These are phyloP conservation scores for Tricholoma bakamatsutake DNA, from an alignment of 768 basidiomycete genomes.

Conservation along the genomic window DNA sequence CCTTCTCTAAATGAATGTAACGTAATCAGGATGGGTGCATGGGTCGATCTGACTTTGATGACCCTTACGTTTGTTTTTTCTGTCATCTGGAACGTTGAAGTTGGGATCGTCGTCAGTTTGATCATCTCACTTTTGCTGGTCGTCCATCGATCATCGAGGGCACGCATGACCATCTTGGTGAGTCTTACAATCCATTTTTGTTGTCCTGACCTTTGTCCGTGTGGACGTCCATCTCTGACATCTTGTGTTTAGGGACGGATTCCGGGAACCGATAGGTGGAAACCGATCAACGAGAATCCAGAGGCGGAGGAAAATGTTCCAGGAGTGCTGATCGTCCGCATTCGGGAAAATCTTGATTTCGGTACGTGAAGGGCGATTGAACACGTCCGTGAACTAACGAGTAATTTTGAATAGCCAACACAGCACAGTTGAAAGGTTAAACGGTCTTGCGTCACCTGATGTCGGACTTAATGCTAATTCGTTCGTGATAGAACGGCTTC, in stretches of 20 bases:
- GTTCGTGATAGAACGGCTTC: constrained; percentile 54
- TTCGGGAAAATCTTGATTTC: constrained; percentile 89
- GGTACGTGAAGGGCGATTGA: constrained; percentile 37
- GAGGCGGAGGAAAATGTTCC: constrained; percentile 76
- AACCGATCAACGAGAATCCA: constrained; percentile 81
- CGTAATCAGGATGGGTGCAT: constrained; percentile 71
- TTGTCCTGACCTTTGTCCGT: background rate
- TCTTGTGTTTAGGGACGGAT: constrained; percentile 59
- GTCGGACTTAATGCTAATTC: background rate
- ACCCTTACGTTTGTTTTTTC: constrained; percentile 82
- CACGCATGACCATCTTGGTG: constrained; percentile 88
- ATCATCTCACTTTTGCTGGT: constrained; percentile 86
- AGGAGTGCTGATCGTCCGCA: constrained; percentile 82
- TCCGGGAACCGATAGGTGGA: constrained; percentile 87
- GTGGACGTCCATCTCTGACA: background rate
- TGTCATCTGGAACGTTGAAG: constrained; percentile 87
- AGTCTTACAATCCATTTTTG: constrained; percentile 11
- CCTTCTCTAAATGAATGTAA: background rate
- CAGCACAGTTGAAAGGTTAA: constrained; percentile 85
- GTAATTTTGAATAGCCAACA: constrained; percentile 61
- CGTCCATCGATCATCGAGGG: constrained; percentile 82
- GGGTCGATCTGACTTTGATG: constrained; percentile 87
- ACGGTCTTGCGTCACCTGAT: background rate
- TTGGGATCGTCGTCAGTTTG: constrained; percentile 85
- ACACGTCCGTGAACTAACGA: background rate